Evolutionary conservation across 495 filamentous ascomycete genomes (phyloP), one percentile per base, ranked within the genome.

Genomic region (Trichoderma orchidacearum): DNA sequence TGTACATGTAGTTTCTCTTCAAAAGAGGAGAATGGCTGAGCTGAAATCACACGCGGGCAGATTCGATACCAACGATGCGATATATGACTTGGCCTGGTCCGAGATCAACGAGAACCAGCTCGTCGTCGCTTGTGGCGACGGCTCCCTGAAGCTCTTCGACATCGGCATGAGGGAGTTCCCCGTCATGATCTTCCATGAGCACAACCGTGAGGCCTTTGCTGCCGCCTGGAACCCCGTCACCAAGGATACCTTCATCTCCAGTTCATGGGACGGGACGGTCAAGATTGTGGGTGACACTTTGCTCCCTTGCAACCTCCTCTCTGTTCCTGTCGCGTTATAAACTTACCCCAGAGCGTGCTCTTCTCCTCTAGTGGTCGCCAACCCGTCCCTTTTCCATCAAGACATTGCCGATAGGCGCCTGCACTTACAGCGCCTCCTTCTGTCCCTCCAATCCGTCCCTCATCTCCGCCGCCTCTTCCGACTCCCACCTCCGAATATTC

Each of bases 61-160:
- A 66, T 98, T 87, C 72, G 92, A 96, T 63, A 98, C 93, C 31
- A 93, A 96, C 76, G 94, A 97, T 68, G 85, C 89, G 36, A 86
- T 96, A 62, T 98, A 90, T 70, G 93, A 98, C 70, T 76, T 89
- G 35, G 77, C 89, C 59, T 96, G 91, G 90, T 94, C 89, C 56
- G 93, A 98, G 71, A 77, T 85, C 54, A 86, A 98, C 76, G 90
- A 95, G 75, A 89, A 93, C 68, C 93, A 98, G 72, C 75, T 96
- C 59, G 80, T 90, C 15, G 82, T 85, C 3, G 94, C 87, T 2
- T 84, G 83, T 32, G 93, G 93, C 56, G 93, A 98, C 69, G 93
- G 93, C 56, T 88, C 85, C 58, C 79, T 98, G 66, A 96, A 96
- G 72, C 83, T 98, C 50, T 98, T 90, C 73, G 93, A 98, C 72